These are phyloP conservation scores for Xylariomycetidae sp. DNA, from an alignment of 2,329 filamentous ascomycete species.

Conservation along the genomic window DNA sequence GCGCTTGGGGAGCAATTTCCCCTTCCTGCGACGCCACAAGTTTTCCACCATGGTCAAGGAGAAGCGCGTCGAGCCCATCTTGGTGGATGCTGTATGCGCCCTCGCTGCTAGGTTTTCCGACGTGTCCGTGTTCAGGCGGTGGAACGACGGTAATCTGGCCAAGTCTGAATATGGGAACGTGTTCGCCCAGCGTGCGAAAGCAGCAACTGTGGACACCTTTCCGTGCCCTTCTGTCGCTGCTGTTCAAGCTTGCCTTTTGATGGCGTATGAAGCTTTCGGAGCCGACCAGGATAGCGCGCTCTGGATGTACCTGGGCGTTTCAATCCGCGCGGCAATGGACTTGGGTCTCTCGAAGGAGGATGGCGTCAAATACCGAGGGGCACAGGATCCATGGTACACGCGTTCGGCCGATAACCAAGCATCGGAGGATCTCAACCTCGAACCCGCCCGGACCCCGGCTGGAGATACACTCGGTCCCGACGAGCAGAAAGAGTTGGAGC, in stretches of 20 bases:
- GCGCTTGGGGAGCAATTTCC: slow-evolving; percentile 79
- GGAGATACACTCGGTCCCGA: slow-evolving; percentile 34
- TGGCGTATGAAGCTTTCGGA: slow-evolving; percentile 87
- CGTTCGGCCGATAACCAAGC: slow-evolving; percentile 36
- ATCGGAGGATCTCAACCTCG: slow-evolving; percentile 16
- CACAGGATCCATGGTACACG: slow-evolving; percentile 43
- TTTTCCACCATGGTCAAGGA: slow-evolving; percentile 73
- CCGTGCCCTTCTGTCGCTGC: slow-evolving; percentile 76
- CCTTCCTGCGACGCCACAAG: slow-evolving; percentile 67
- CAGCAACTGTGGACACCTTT: slow-evolving; percentile 76
- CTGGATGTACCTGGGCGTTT: slow-evolving; percentile 89
- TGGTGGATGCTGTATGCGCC: slow-evolving; percentile 82
- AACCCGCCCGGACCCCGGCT: slow-evolving; percentile 10
- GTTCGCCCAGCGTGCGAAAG: slow-evolving; percentile 77
- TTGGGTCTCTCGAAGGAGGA: slow-evolving; percentile 77
- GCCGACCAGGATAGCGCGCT: slow-evolving; percentile 82
- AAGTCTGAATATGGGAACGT: slow-evolving; percentile 67
- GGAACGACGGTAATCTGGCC: slow-evolving; percentile 40
- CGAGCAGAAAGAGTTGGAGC: slow-evolving; percentile 63
- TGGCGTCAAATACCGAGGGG: slow-evolving; percentile 59
- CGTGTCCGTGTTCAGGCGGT: slow-evolving; percentile 44
- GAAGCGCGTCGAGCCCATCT: slow-evolving; percentile 74
- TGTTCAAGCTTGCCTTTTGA: slow-evolving; percentile 74
- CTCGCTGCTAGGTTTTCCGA: slow-evolving; percentile 76
- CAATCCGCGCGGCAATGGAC: slow-evolving; percentile 78